Evolutionary conservation across 202 grass and related monocot species (phyloP).

Genomic region (Cymbopogon flexuosus): DNA sequence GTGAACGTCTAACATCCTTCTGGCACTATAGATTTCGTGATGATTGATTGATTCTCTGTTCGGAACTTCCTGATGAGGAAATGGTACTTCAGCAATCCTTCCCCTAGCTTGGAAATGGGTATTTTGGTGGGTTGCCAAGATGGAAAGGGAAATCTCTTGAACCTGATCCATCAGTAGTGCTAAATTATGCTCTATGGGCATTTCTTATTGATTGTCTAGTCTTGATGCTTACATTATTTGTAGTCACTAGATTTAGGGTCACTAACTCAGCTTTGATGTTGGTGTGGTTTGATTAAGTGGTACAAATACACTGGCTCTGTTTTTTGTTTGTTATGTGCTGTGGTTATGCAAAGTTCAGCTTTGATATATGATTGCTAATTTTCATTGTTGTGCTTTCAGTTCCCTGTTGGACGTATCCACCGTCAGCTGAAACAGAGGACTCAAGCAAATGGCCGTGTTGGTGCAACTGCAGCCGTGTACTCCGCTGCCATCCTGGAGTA

Average conservation of each 20-base stretch:
- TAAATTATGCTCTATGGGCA: background rate
- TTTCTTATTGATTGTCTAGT: background rate
- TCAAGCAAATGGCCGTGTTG: slow-evolving; percentile 59
- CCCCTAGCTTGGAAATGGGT: background rate
- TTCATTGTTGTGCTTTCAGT: slow-evolving; percentile 27
- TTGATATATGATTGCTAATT: background rate
- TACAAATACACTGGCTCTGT: background rate
- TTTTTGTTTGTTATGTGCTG: background rate
- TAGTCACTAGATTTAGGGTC: background rate
- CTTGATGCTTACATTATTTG: background rate
- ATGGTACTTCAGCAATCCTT: background rate
- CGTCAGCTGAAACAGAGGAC: slow-evolving; percentile 64
- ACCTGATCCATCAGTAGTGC: background rate
- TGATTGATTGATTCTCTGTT: background rate
- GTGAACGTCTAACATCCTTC: no score
- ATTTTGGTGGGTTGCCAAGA: background rate
- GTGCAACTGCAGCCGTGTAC: slow-evolving; percentile 62
- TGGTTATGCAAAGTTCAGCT: background rate
- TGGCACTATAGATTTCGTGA: background rate
- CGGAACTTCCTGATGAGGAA: background rate
- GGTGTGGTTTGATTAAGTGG: background rate
- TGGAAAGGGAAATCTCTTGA: background rate
- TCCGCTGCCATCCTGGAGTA: slow-evolving; percentile 71
- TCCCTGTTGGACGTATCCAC: slow-evolving; percentile 65
- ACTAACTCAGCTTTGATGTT: background rate